These are phyloP conservation scores for Lipomyces spencermartinsiae DNA, from an alignment of 805 yeast species.

Conservation along the genomic window DNA sequence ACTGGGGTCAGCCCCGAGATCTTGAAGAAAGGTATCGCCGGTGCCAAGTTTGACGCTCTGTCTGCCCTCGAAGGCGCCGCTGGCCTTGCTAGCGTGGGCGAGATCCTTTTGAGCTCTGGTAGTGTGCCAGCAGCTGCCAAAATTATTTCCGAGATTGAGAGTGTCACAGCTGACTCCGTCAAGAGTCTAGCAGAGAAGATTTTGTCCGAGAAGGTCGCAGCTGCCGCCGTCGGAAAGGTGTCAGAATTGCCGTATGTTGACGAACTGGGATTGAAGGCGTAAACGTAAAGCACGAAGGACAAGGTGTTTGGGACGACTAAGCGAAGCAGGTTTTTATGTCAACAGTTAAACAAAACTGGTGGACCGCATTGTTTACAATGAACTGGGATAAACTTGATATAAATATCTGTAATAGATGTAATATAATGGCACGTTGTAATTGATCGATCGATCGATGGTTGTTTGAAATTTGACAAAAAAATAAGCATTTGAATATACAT, in stretches of 20 bases:
- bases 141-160: constrained; percentile 31
- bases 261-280: constrained; percentile 51
- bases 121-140: constrained; percentile 44
- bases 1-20: constrained; percentile 41
- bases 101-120: constrained; percentile 50
- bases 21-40: constrained; percentile 60
- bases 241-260: constrained; percentile 85
- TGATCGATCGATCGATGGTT: background rate
- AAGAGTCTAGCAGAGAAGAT: constrained; percentile 49
- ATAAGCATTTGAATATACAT: background rate
- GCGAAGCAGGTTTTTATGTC: background rate
- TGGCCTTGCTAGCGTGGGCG: constrained; percentile 29
- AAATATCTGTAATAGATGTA: background rate
- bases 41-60: constrained; percentile 65
- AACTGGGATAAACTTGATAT: background rate
- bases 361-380: constrained; percentile 1
- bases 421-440: background rate
- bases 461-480: background rate
- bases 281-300: background rate
- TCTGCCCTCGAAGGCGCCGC: constrained; percentile 46
- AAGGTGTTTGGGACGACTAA: background rate
- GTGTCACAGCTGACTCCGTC: constrained; percentile 44
- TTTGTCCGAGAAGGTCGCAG: constrained; percentile 64
- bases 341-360: background rate
- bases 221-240: constrained; percentile 89